Evolutionary conservation across 352 stramenopile genomes (phyloP), one percentile per base, ranked within the genome.

Genomic region (Phytopythium montanum): DNA sequence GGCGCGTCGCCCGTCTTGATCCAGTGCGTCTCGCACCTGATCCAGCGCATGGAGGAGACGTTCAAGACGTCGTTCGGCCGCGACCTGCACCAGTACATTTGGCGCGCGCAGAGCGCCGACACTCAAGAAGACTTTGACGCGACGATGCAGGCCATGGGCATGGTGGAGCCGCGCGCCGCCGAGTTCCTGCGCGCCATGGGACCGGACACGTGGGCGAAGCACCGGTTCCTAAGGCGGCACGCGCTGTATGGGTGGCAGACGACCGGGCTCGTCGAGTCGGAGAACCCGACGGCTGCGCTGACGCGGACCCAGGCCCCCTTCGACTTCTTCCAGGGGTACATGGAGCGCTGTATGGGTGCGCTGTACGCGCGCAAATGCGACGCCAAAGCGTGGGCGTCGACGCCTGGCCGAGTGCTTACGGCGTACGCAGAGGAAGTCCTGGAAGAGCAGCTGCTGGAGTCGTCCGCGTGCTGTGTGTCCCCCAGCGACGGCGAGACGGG

Each of bases 321-420:
- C 34, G 69, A 76, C 42, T 78, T 81, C 33, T 81, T 79, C 44
- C 70, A 76, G 54, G 44, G 61, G 13, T 81, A 77, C 44, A 81
- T 81, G 73, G 70, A 81, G 58, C 68, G 70, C 34, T 75, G 68
- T 28, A 79, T 79, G 73, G 59, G 62, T 1, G 42, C 63, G 8
- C 36, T 76, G n/a, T 80, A 80, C 46, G 57, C 74, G 23, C 61
- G 73, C n/a, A 80, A 80, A 44, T 57, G 73, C n/a, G 51, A 68
- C 8, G 63, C 39, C 21, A 74, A 77, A 48, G 57, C 59, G n/a
- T 75, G 61, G 63, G 7, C 69, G 18, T 61, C 68, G 48, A 13
- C 53, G 8, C 50, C 45, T 23, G 45, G 59, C 18, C 66, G 60
- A 18, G 46, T 67, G 18, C 59, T 82, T n/a, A 80, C 71, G 0